Evolutionary conservation across 2,329 filamentous ascomycete species (phyloP), one percentile per base, ranked within the genome.

Genomic region (Phialophora verrucosa): DNA sequence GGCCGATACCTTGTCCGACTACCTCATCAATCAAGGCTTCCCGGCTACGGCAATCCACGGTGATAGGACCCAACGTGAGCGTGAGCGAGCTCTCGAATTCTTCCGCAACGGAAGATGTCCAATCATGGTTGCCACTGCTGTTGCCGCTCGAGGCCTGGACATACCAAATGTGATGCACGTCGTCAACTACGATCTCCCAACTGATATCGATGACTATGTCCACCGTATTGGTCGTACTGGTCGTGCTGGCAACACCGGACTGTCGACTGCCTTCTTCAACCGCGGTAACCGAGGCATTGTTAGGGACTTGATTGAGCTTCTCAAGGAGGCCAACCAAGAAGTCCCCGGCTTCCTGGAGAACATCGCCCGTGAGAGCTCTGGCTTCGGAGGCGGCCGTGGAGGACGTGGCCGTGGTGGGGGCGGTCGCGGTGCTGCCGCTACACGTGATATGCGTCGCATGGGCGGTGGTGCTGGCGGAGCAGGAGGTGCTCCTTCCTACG

Each of bases 181-280:
- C 57, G 89, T 99, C 86, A 99, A 99, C 85, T 99, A 99, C 80
- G 95, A 99, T 80, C 87, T 99, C n/a, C 95, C 95, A 58, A 97
- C 93, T 64, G 95, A 98, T 76, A 96, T 98, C 75, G 95, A 98
- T 76, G 95, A 98, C 81, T 99, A 99, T 74, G 95, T 99, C 66
- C 95, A 99, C 82, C 92, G 95, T 80, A 99, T 99, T 76, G 95
- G 95, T 90, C 95, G 95, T 94, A 99, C 95, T 72, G 95, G 95
- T 78, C 95, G 95, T 92, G 95, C 95, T 72, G 95, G 95, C 80
- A 99, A 99, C 86, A 98, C 94, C 75, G 95, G 95, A 90, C 90
- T 97, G 73, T 92, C 95, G 5, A 99, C 95, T 74, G 95, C 95
- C 64, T 99, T 99, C 87, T 98, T 99, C 90, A 99, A 99, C 88